A percentile compares a stretch with the other conserved stretches of the same genome.
These are phyloP conservation scores for Crithidia acanthocephali DNA, from an alignment of 208 protist genomes.

Conservation along the genomic window DNA sequence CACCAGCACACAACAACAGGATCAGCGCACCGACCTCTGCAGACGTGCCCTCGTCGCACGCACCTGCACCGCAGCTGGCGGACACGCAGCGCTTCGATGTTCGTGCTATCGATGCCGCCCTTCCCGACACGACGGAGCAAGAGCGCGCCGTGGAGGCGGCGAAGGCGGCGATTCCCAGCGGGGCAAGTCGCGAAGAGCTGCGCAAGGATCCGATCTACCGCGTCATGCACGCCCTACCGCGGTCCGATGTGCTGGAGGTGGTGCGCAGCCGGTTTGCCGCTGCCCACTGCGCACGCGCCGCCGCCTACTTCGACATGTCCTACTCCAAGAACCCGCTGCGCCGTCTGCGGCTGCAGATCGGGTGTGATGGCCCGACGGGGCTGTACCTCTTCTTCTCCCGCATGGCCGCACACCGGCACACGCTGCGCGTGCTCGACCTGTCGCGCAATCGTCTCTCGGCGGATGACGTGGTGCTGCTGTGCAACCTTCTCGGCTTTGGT, in stretches of 20 bases:
- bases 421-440: constrained; percentile 78
- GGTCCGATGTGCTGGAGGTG: constrained; percentile 86
- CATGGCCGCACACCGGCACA: constrained; percentile 60
- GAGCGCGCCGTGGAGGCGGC: constrained; percentile 23
- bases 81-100: neutral
- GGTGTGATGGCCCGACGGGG: constrained; percentile 69
- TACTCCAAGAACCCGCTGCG: constrained; percentile 85
- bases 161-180: constrained; percentile 15
- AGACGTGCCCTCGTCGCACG: neutral
- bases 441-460: constrained; percentile 74
- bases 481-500: constrained; percentile 52
- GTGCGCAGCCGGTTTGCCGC: constrained; percentile 71
- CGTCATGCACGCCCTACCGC: constrained; percentile 81
- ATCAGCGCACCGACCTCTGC: neutral
- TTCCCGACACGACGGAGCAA: constrained; percentile 10
- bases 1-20: neutral
- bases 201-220: constrained; percentile 79
- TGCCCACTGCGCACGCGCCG: constrained; percentile 74
- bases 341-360: constrained; percentile 78
- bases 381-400: constrained; percentile 72
- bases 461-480: constrained; percentile 69
- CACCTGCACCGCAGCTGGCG: neutral
- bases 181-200: constrained; percentile 20
- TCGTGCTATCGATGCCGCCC: neutral
- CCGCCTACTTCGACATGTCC: constrained; percentile 70